Conservation (phyloP, 495 filamentous ascomycete species). For the Parmelia sp. region DNA sequence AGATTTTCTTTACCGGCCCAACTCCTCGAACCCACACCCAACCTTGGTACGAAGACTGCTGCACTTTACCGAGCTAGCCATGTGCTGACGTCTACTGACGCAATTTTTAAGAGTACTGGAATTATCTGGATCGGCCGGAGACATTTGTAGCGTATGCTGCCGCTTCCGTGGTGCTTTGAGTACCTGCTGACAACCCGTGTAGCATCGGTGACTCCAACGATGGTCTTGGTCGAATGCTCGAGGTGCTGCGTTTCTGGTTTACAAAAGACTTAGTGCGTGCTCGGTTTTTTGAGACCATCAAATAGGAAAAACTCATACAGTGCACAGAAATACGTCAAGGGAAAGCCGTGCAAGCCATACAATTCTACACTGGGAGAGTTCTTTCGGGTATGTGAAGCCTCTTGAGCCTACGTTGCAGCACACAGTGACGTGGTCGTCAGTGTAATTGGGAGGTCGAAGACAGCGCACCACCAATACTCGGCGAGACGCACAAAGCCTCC, state of each 20-base stretch:
- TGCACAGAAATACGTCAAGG: constrained; percentile 86
- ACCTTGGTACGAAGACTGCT: constrained; percentile 54
- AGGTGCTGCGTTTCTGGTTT: constrained; percentile 93
- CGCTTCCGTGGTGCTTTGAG: constrained; percentile 23
- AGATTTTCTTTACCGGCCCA: constrained; percentile 94
- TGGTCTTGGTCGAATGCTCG: constrained; percentile 83
- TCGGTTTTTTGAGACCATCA: not conserved
- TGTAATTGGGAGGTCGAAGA: constrained; percentile 92
- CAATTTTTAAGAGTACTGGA: constrained; percentile 79
- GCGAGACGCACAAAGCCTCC: constrained; percentile 31
- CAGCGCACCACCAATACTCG: constrained; percentile 43
- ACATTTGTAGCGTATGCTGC: constrained; percentile 67
- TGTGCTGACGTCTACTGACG: constrained; percentile 21
- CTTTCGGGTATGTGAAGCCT: constrained; percentile 59
- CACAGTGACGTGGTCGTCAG: constrained; percentile 36
- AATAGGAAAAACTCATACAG: constrained; percentile 16
- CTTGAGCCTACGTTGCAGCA: constrained; percentile 1
- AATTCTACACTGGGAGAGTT: constrained; percentile 97
- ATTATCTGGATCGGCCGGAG: constrained; percentile 92
- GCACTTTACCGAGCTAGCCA: not conserved
- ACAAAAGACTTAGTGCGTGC: constrained; percentile 79
- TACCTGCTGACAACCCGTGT: constrained; percentile 35
- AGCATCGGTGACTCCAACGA: constrained; percentile 95
- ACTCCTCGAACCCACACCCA: constrained; percentile 89
- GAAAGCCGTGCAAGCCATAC: constrained; percentile 97